A percentile compares a stretch with the other conserved stretches of the same genome.
These are phyloP conservation scores for Nannochloropsis salina DNA, from an alignment of 108 stramenopile species.

Conservation along the genomic window DNA sequence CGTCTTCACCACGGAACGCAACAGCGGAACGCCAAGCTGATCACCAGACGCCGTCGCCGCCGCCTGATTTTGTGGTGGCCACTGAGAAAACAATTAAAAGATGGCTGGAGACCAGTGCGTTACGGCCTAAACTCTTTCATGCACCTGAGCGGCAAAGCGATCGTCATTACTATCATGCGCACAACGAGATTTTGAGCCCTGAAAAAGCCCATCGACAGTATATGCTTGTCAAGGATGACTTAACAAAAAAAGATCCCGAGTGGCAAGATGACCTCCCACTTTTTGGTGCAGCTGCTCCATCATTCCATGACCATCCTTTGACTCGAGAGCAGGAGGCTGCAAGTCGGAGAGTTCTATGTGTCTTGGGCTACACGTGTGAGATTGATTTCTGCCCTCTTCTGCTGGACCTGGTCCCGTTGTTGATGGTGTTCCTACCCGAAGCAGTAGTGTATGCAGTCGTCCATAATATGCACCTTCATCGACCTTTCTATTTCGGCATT, in stretches of 20 bases:
- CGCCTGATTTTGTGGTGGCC: background rate
- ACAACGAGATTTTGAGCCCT: background rate
- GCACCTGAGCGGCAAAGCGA: background rate
- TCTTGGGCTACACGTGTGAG: background rate
- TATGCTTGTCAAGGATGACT: background rate
- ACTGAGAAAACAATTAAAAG: background rate
- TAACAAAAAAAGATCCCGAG: background rate
- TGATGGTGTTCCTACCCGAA: background rate
- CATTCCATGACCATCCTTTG: constrained; percentile 20
- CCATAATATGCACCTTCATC: background rate
- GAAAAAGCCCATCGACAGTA: background rate
- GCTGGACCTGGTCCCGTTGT: background rate
- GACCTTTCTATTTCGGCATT: constrained; percentile 8
- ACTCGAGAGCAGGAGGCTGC: constrained; percentile 7
- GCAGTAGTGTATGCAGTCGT: constrained; percentile 7
- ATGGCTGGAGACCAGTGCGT: constrained; percentile 17
- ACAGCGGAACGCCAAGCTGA: no score
- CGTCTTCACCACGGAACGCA: no score
- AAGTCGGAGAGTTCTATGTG: background rate
- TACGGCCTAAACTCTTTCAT: background rate
- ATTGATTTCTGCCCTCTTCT: constrained; percentile 1
- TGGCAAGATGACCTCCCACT: constrained; percentile 6
- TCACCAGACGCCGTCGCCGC: no score
- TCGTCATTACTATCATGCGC: background rate
- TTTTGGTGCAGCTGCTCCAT: background rate